These are phyloP conservation scores for Ophiostoma sp. DNA, from an alignment of 2,329 filamentous ascomycete genomes.

Conservation along the genomic window DNA sequence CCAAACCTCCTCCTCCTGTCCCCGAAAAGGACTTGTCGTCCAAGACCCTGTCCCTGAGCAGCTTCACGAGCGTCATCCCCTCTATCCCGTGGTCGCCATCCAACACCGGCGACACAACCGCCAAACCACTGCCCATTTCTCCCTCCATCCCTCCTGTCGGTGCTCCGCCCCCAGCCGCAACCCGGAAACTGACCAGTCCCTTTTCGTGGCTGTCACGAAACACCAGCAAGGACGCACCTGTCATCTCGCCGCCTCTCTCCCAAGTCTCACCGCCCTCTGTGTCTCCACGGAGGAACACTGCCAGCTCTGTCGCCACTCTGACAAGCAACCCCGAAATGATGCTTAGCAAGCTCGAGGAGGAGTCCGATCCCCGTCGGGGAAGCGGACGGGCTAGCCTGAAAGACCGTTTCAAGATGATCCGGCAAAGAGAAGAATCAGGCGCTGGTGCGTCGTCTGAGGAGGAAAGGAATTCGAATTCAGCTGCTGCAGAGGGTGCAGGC, in stretches of 20 bases:
- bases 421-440: constrained; percentile 71
- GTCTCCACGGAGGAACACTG: constrained; percentile 68
- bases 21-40: constrained; percentile 35
- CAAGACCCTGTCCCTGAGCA: constrained; percentile 64
- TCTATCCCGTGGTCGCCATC: constrained; percentile 69
- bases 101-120: constrained; percentile 47
- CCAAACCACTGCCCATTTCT: constrained; percentile 45
- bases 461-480: constrained; percentile 42
- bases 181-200: constrained; percentile 79
- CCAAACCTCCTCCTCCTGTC: neutral
- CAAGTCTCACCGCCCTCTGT: constrained; percentile 47
- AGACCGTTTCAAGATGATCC: constrained; percentile 75
- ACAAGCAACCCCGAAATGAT: constrained; percentile 80
- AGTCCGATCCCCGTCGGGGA: constrained; percentile 44
- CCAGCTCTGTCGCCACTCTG: constrained; percentile 75
- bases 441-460: constrained; percentile 54
- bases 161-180: constrained; percentile 40
- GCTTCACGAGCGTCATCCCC: constrained; percentile 70
- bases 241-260: constrained; percentile 45
- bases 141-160: constrained; percentile 36
- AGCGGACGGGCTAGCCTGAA: constrained; percentile 65
- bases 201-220: constrained; percentile 81
- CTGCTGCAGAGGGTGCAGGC: constrained; percentile 33
- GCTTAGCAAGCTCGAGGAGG: constrained; percentile 74
- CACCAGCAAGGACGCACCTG: constrained; percentile 59